Evolutionary conservation across 73 alveolate genomes (phyloP), one percentile per base, ranked within the genome.

Genomic region (Paramecium sonneborni): DNA sequence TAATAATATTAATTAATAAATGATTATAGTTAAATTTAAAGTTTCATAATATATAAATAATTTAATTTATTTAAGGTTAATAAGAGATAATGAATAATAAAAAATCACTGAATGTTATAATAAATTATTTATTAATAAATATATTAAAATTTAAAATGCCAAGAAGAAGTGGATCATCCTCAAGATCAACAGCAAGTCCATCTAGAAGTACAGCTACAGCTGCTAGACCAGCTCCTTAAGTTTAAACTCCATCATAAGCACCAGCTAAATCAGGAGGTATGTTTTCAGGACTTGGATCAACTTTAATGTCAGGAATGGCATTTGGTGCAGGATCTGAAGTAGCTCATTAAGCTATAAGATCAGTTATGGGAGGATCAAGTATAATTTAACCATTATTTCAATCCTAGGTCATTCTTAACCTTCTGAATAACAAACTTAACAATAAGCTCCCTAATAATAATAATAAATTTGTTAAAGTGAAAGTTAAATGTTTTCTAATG

Each of bases 291-390:
- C 89, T 94, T 41, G 97, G 97, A 24, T 86, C 93, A 48, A 94
- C 96, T 79, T 46, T 94, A 21, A 85, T 93, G 92, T 86, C 58
- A 94, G 97, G 97, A 52, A 92, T 92, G 93, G 97, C 97, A 41
- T 94, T 94, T 88, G 97, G 97, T n/a, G 97, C 95, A 48, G 97
- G 97, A 26, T 69, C 94, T 30, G 97, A 93, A 43, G 93, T 94
- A 24, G 97, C 96, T 23, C 97, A 94, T 93, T 93, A 93, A 86
- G 96, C 97, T 18, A 92, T 94, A 24, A 94, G 95, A 88, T 85
- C 76, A 85, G 84, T 62, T 12, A 62, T 62, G 23, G 84, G 84
- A 62, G 84, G 84, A 43, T 95, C 96, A 44, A 67, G 87, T 21
- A 48, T 85, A 23, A 44, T 74, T 86, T 86, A 57, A 69, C 35